Evolutionary conservation across 345 rosid genomes (phyloP).

Genomic region (Salix udensis): DNA sequence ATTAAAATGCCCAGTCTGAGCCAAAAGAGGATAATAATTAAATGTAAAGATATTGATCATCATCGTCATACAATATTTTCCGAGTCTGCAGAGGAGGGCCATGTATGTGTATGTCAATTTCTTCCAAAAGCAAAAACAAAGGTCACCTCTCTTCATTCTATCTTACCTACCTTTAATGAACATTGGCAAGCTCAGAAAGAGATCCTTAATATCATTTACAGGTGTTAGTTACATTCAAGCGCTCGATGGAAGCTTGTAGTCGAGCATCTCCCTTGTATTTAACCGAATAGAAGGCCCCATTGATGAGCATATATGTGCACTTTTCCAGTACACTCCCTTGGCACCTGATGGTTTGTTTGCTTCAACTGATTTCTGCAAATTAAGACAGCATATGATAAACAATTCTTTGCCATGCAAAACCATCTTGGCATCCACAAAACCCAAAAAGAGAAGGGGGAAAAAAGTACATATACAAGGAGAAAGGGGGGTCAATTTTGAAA

Average conservation of each 20-base stretch:
- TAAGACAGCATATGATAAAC: background rate
- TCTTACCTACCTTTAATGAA: background rate
- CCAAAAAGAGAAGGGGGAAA: background rate
- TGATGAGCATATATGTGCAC: slow-evolving; percentile 82
- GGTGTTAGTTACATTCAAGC: slow-evolving; percentile 15
- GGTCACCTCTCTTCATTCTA: slow-evolving; percentile 7
- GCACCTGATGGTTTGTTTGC: slow-evolving; percentile 96
- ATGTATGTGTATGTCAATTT: slow-evolving; percentile 4
- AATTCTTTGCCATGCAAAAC: background rate
- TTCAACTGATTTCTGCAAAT: slow-evolving; percentile 81
- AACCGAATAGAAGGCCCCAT: slow-evolving; percentile 95
- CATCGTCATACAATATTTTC: background rate
- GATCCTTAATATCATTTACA: slow-evolving; percentile 35
- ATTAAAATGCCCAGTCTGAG: background rate
- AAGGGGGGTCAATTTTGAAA: background rate
- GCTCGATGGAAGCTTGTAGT: slow-evolving; percentile 55
- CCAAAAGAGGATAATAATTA: background rate
- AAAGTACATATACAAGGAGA: background rate
- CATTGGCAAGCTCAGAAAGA: slow-evolving; percentile 8
- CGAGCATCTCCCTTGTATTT: slow-evolving; percentile 86
- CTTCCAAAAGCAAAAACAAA: slow-evolving; percentile 1
- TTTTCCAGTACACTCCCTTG: slow-evolving; percentile 96
- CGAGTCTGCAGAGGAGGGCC: slow-evolving; percentile 10
- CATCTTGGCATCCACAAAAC: background rate
- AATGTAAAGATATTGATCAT: slow-evolving; percentile 3